Evolutionary conservation across 2,329 filamentous ascomycete genomes (phyloP).

Genomic region (Claviceps quebecensis): DNA sequence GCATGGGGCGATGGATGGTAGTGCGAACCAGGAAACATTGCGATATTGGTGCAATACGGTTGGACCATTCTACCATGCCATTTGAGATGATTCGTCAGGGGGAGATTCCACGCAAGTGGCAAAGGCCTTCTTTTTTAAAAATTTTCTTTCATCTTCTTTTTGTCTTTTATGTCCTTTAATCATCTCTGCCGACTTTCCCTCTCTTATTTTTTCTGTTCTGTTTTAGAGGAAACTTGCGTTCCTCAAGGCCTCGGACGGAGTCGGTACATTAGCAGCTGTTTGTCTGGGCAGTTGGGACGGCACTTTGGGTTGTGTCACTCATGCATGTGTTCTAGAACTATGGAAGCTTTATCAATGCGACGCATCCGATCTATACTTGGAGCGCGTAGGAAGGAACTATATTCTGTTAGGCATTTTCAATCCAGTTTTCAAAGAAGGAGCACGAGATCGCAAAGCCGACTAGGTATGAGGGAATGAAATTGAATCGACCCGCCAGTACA

Average conservation of each 20-base stretch:
- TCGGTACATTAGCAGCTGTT: neutral
- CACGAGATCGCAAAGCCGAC: no score
- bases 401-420: no score
- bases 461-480: no score
- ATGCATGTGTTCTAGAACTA: neutral
- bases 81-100: neutral
- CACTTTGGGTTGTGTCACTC: neutral
- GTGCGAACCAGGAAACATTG: neutral
- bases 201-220: neutral
- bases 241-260: neutral
- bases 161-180: neutral
- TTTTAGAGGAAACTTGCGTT: neutral
- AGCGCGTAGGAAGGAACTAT: no score
- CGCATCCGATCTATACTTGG: no score
- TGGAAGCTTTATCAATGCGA: no score
- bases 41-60: neutral
- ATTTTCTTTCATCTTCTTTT: neutral
- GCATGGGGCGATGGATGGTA: conserved; percentile 56
- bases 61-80: neutral
- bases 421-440: no score
- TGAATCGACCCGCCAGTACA: no score
- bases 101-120: neutral
- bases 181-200: neutral
- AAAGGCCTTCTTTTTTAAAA: neutral
- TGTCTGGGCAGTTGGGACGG: neutral